A percentile compares a stretch with the other conserved stretches of the same genome.
These are phyloP conservation scores for Croton laevigatus DNA, from an alignment of 441 rosid species.

Conservation along the genomic window DNA sequence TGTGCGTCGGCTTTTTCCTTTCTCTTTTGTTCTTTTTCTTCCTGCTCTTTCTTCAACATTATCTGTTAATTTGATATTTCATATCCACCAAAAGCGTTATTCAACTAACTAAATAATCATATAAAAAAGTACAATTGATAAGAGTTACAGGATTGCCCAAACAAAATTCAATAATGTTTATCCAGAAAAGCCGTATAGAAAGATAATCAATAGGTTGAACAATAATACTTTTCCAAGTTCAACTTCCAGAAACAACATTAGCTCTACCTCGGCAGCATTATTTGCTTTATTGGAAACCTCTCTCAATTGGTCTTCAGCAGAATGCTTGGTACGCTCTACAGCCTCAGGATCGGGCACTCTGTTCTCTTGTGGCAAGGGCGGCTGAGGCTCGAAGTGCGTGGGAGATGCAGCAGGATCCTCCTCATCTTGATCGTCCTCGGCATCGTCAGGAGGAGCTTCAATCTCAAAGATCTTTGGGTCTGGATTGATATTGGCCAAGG, in stretches of 20 bases:
- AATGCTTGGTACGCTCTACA: too few species aligned
- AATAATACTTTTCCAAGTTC: slow-evolving; percentile 69
- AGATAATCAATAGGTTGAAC: neutral
- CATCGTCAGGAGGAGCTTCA: too few species aligned
- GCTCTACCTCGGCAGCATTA: slow-evolving; percentile 83
- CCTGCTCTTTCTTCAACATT: slow-evolving; percentile 90
- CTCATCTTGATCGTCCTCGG: too few species aligned
- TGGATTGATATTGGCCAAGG: too few species aligned
- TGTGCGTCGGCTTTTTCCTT: slow-evolving; percentile 88
- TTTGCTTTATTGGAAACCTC: slow-evolving; percentile 77
- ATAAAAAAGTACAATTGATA: too few species aligned
- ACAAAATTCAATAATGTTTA: neutral
- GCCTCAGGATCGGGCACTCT: too few species aligned
- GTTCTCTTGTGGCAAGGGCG: too few species aligned
- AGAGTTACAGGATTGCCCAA: neutral
- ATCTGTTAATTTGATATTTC: slow-evolving; percentile 39
- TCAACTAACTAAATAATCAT: neutral
- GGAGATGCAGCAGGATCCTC: too few species aligned
- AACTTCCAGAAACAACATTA: slow-evolving; percentile 88
- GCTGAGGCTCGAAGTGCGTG: too few species aligned
- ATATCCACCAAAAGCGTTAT: neutral
- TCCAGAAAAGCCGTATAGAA: neutral
- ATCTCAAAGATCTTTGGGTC: too few species aligned
- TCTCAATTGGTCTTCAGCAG: slow-evolving; percentile 71
- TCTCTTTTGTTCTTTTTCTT: slow-evolving; percentile 81